These are phyloP conservation scores for Yamadazyma sp. DNA, from an alignment of 1,139 yeast species.

Conservation along the genomic window DNA sequence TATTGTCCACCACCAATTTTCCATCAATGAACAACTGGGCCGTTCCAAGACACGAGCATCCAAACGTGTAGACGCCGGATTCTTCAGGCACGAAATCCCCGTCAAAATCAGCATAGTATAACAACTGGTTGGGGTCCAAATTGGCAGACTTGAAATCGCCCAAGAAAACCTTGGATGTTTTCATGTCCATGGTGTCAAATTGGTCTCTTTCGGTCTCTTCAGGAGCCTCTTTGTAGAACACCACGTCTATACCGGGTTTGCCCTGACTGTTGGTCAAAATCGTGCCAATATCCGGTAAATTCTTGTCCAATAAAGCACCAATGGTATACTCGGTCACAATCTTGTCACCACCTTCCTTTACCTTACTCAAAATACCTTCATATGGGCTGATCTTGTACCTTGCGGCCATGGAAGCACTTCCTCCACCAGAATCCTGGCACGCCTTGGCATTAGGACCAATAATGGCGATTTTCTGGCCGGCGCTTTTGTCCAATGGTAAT, in stretches of 20 bases:
- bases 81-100: slow-evolving; percentile 46
- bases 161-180: slow-evolving; percentile 40
- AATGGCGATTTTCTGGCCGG: slow-evolving; percentile 30
- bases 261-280: slow-evolving; percentile 28
- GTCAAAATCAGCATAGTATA: slow-evolving; percentile 42
- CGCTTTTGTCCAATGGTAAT: slow-evolving; percentile 36
- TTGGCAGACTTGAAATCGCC: slow-evolving; percentile 45
- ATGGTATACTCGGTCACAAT: slow-evolving; percentile 23
- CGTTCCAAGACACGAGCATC: slow-evolving; percentile 52
- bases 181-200: slow-evolving; percentile 35
- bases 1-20: slow-evolving; percentile 55
- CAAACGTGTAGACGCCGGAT: slow-evolving; percentile 51
- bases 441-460: slow-evolving; percentile 40
- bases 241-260: slow-evolving; percentile 35
- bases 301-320: slow-evolving; percentile 33
- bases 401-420: slow-evolving; percentile 34
- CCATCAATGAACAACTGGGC: slow-evolving; percentile 53
- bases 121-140: slow-evolving; percentile 21
- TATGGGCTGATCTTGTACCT: slow-evolving; percentile 33
- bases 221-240: slow-evolving; percentile 40
- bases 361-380: slow-evolving; percentile 29
- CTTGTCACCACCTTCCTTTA: slow-evolving; percentile 23
- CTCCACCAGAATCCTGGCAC: slow-evolving; percentile 37
- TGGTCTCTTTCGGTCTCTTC: slow-evolving; percentile 28
- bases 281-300: slow-evolving; percentile 29